Evolutionary conservation across 1,139 yeast genomes (phyloP).

Genomic region (Meyerozyma athensensis): DNA sequence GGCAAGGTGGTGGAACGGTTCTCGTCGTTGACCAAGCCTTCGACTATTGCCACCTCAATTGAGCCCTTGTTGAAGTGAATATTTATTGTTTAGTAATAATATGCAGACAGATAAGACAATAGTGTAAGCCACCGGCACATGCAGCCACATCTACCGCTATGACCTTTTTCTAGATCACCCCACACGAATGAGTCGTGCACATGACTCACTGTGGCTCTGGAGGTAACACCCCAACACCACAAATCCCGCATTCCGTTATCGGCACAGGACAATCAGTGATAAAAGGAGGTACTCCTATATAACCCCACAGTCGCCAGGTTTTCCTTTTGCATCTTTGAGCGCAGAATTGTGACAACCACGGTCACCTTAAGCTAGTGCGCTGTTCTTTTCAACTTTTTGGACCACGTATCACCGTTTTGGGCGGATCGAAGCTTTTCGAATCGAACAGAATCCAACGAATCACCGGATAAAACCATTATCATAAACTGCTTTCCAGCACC

Average conservation of each 20-base stretch:
- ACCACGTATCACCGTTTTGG: too few relatives aligned
- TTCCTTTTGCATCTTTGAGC: too few relatives aligned
- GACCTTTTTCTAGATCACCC: too few relatives aligned
- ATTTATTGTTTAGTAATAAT: background rate
- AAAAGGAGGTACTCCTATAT: background rate
- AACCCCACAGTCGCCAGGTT: background rate
- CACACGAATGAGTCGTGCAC: too few relatives aligned
- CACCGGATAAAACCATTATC: background rate
- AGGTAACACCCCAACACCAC: background rate
- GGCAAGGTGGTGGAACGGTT: constrained; percentile 45
- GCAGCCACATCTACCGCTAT: too few relatives aligned
- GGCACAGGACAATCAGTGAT: background rate
- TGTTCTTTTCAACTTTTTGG: too few relatives aligned
- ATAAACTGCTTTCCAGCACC: background rate
- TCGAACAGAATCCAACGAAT: background rate
- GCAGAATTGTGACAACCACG: too few relatives aligned
- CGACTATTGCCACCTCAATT: constrained; percentile 29
- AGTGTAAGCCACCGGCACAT: too few relatives aligned
- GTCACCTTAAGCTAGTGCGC: too few relatives aligned
- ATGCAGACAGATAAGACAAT: too few relatives aligned
- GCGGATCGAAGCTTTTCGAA: constrained; percentile 2
- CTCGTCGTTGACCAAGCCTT: constrained; percentile 41
- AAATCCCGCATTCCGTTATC: background rate
- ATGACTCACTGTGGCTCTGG: background rate
- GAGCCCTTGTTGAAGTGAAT: constrained; percentile 28